Conservation (phyloP, 225 moss, liverwort and hornwort species). For the Bryum argenteum region DNA sequence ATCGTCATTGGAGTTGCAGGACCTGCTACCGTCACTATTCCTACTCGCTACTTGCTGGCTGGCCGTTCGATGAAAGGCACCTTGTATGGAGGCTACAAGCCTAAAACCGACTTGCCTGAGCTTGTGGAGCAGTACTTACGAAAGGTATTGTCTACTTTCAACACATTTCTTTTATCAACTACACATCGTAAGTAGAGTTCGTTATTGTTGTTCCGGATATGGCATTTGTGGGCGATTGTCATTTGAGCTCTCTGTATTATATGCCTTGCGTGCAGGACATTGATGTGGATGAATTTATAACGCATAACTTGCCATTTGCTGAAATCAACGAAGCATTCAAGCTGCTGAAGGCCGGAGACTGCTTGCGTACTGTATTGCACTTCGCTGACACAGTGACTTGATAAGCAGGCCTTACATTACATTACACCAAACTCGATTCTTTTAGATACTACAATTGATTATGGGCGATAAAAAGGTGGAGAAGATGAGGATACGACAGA, state of each 20-base stretch:
- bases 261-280: conserved; percentile 53
- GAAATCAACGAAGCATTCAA: conserved; percentile 70
- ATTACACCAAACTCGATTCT: too few species aligned
- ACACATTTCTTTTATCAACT: too few species aligned
- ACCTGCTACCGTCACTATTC: conserved; percentile 52
- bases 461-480: too few species aligned
- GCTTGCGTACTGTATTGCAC: conserved; percentile 54
- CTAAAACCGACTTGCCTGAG: conserved; percentile 71
- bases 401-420: too few species aligned
- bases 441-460: too few species aligned
- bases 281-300: conserved; percentile 64
- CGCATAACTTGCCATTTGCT: conserved; percentile 65
- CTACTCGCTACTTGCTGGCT: conserved; percentile 46
- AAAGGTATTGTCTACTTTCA: conserved; percentile 49
- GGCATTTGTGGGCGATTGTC: neutral
- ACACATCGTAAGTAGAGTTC: neutral
- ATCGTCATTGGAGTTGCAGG: conserved; percentile 68
- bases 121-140: conserved; percentile 76
- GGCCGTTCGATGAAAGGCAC: conserved; percentile 71
- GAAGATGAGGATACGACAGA: too few species aligned
- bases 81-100: conserved; percentile 80
- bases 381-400: conserved; percentile 16
- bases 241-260: neutral
- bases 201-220: neutral
- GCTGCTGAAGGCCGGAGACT: conserved; percentile 53